These are phyloP conservation scores for Epichloe elymi DNA, from an alignment of 2,329 filamentous ascomycete species.

Conservation along the genomic window DNA sequence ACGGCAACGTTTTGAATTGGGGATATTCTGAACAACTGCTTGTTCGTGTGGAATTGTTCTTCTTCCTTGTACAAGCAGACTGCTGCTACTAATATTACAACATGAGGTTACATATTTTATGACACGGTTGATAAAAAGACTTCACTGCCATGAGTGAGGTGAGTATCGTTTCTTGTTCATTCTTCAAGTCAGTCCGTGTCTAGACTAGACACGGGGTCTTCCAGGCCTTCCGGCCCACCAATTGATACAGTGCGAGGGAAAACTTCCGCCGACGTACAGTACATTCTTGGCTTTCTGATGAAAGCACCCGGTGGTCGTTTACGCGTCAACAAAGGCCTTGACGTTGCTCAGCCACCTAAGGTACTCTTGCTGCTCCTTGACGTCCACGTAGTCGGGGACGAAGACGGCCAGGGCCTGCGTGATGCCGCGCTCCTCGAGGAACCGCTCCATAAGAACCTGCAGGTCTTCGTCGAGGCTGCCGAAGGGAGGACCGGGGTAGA, in stretches of 20 bases:
- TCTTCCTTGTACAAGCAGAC: not conserved
- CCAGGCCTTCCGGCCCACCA: too few relatives aligned
- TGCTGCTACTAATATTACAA: not conserved
- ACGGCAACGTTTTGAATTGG: too few relatives aligned
- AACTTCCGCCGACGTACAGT: not conserved
- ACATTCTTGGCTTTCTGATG: not conserved
- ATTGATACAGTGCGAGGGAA: not conserved
- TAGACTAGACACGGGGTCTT: too few relatives aligned
- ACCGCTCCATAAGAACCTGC: constrained; percentile 81
- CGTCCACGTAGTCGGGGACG: constrained; percentile 89
- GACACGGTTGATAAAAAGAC: not conserved
- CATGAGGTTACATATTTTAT: not conserved
- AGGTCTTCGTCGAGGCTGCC: constrained; percentile 92
- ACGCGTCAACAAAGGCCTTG: constrained; percentile 72
- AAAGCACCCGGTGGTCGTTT: constrained; percentile 11
- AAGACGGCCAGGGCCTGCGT: constrained; percentile 78
- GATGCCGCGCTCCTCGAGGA: constrained; percentile 88
- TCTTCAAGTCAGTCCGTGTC: too few relatives aligned
- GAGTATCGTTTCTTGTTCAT: too few relatives aligned
- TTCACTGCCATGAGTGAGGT: not conserved
- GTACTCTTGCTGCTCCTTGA: constrained; percentile 98
- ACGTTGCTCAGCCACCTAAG: constrained; percentile 77
- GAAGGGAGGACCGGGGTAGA: constrained; percentile 87
- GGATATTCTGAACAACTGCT: too few relatives aligned
- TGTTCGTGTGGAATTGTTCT: not conserved